Base-by-base conservation (phyloP, 352 stramenopile species). In the Globisporangium carolinianum region DNA sequence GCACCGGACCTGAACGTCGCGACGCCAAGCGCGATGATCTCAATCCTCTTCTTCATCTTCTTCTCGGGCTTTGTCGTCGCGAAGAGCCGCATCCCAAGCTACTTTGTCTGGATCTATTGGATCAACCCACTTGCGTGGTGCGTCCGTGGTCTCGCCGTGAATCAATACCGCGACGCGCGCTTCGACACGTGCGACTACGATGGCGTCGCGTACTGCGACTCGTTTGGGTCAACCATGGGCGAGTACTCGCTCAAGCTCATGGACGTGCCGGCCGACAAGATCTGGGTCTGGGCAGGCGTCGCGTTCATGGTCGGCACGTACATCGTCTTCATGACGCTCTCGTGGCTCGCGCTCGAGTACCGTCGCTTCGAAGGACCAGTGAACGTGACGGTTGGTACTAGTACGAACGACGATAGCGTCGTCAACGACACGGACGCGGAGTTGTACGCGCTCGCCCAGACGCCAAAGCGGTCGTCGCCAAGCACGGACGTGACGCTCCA, bases 61-160 rank as follows among this genome's bases (percentile, higher is more conserved):
- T 86, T 85, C 36, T 60, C 58, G 11, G 76, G 78, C 24, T 85
- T 83, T 17, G 57, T 76, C 43, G 59, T 84, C 32, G 65, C 72
- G 35, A 58, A 65, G 37, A 60, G 70, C 35, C 58, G 75, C 17
- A 71, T 87, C 12, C 72, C 75, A 8, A 12, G 11, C 39, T 43
- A 43, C 39, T 8, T 43, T 12, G 39, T 43, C 7, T 43, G 39
- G 39, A 15, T 87, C n/a, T 87, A 87, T 45, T 86, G 68, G 66
- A 67, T 81, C 39, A 81, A 87, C 38, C 79, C 79, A 8, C 60
- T 88, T 24, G 62, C 71, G 32, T 88, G 75, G 73, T 58, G 58
- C 17, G 57, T 66, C 1, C 73, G 75, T 14, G 63, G 68, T 7
- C 60, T 82, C 45, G 18, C 74, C 24, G 64, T 80, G n/a, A 79